phyloP scores from a whole-genome alignment of 78 protist species.

The Dictyostelium firmibasis region DNA sequence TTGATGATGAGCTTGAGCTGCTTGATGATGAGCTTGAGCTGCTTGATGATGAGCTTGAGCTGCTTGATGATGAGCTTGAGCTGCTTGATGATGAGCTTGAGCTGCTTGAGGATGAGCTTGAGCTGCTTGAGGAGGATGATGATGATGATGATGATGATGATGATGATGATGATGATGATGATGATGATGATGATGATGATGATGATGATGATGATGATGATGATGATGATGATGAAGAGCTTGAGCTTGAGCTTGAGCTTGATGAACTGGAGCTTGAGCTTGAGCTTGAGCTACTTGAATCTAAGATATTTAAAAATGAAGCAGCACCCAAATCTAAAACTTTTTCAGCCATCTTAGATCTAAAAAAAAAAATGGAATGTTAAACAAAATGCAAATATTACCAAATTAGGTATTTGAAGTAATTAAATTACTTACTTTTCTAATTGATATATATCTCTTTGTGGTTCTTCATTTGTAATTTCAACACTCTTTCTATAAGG shows the following conservation, averaged over 20 bases:
- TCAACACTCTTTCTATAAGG: slow-evolving; percentile 56
- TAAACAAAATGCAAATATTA: not conserved
- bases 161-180: not conserved
- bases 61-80: slow-evolving; percentile 11
- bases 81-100: slow-evolving; percentile 7
- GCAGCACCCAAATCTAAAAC: not conserved
- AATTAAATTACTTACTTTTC: not conserved
- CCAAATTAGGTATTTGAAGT: not conserved
- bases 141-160: too few relatives aligned
- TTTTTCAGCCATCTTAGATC: not conserved
- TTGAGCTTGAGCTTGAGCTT: not conserved
- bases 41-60: slow-evolving; percentile 10
- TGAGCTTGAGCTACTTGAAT: slow-evolving; percentile 16
- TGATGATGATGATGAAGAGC: not conserved
- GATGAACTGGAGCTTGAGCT: slow-evolving; percentile 26
- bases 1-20: slow-evolving; percentile 22
- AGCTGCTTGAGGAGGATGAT: too few relatives aligned
- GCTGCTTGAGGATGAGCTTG: slow-evolving; percentile 2
- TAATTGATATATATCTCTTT: slow-evolving; percentile 57
- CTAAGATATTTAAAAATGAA: not conserved
- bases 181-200: too few relatives aligned
- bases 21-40: slow-evolving; percentile 37
- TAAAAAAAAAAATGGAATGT: not conserved
- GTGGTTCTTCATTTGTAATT: slow-evolving; percentile 76
- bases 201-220: too few relatives aligned